Evolutionary conservation across 2,329 filamentous ascomycete species (phyloP), one percentile per base, ranked within the genome.

Genomic region (Paecilomyces dactylethromorphus): DNA sequence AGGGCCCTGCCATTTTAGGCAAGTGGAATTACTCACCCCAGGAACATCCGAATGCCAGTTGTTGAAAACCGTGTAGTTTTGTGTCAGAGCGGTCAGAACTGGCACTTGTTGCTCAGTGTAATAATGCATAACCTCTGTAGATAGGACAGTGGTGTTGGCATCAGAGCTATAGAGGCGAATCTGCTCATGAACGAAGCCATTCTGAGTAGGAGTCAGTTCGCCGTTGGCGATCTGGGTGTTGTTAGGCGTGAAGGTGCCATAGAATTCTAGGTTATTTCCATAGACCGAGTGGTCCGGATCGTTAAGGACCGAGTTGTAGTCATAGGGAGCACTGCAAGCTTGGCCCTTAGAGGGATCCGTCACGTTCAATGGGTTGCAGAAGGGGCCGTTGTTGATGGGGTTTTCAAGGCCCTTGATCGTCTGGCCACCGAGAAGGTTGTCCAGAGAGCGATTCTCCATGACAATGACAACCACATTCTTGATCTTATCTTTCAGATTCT

Each of bases 391-490:
- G 12, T 61, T 54, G 12, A 63, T 53, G 0, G 72, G 73, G 63
- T 78, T 70, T 26, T 78, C 77, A 3, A 64, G 62, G 4, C 65
- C 33, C 53, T 69, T 71, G 60, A 77, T 76, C 26, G 62, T 69
- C 18, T 78, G 66, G 29, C 76, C 76, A 32, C 76, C 76, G 15
- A 73, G 71, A 29, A 77, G 73, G 56, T 71, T 74, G 60, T 79
- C 76, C 53, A 74, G 73, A 0, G 71, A 72, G 24, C 76, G 67
- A 60, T 78, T 77, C 58, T 78, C 76, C 64, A 77, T 70, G 11
- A 79, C 77, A 18, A 81, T 67, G 26, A 80, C 74, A 53, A 81
- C 78, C 4, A 79, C 77, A 62, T 78, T 78, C 67, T 80, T 80
- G 67, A 81, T 81, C 58, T 76, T 76, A 39, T 56, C 62, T 24